phyloP scores from a whole-genome alignment of 2,329 filamentous ascomycete genomes.

The Hymenoscyphus albidus region DNA sequence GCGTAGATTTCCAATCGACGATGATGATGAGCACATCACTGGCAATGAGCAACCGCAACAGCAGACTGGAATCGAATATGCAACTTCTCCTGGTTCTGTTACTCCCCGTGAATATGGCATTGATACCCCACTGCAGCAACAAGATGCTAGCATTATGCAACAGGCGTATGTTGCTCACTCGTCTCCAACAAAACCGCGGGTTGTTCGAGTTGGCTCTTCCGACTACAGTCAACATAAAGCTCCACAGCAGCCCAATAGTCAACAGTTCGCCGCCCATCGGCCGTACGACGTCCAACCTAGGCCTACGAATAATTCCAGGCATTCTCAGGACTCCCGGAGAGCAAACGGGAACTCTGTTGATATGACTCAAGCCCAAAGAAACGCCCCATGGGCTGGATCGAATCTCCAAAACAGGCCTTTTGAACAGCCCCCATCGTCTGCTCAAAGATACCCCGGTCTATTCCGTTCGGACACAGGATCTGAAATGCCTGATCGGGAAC shows the following conservation, averaged over 20 bases:
- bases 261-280: conserved; percentile 10
- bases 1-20: conserved; percentile 28
- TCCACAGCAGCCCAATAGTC: conserved; percentile 10
- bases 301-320: conserved; percentile 5
- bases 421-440: conserved; percentile 49
- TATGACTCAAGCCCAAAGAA: conserved; percentile 15
- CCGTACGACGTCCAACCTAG: background rate
- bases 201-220: conserved; percentile 14
- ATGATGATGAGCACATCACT: conserved; percentile 20
- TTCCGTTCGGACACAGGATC: conserved; percentile 37
- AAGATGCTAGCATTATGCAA: background rate
- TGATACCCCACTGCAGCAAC: background rate
- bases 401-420: conserved; percentile 22
- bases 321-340: conserved; percentile 28
- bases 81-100: background rate
- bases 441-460: conserved; percentile 47
- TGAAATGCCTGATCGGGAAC: conserved; percentile 17
- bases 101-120: background rate
- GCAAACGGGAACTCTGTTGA: conserved; percentile 16
- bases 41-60: background rate
- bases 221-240: conserved; percentile 11
- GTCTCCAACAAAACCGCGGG: conserved; percentile 2
- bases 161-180: conserved; percentile 4
- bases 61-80: background rate
- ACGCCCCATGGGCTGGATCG: conserved; percentile 7